A percentile compares a stretch with the other conserved stretches of the same genome.
Evolutionary conservation across 352 stramenopile genomes (phyloP).

Genomic region (Phytophthora rubi): DNA sequence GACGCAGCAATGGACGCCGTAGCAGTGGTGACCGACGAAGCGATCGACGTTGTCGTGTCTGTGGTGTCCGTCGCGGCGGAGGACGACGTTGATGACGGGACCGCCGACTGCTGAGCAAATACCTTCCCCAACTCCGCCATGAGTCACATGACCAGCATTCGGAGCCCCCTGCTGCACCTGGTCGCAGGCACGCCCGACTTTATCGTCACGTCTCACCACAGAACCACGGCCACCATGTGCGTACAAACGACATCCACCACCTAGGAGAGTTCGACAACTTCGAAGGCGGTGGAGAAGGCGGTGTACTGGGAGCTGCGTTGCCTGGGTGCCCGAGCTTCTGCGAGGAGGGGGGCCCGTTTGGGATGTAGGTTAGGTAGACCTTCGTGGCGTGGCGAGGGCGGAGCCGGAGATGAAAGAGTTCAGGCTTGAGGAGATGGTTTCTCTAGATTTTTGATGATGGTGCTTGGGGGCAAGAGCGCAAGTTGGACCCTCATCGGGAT

Average conservation of each 20-base stretch:
- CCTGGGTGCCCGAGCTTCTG: constrained; percentile 41
- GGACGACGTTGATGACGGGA: neutral
- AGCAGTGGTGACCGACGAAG: neutral
- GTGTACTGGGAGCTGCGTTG: constrained; percentile 38
- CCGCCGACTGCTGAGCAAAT: no score
- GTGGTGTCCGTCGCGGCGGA: constrained; percentile 5
- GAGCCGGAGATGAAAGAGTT: neutral
- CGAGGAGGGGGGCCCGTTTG: constrained; percentile 43
- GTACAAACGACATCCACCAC: no score
- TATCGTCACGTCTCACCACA: no score
- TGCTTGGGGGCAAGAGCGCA: neutral
- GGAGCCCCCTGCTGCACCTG: no score
- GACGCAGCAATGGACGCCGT: constrained; percentile 1
- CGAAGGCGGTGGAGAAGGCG: constrained; percentile 40
- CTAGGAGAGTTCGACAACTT: neutral
- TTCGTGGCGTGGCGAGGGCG: constrained; percentile 1
- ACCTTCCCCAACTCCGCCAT: no score
- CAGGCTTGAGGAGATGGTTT: no score
- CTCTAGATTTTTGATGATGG: neutral
- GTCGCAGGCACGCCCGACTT: no score
- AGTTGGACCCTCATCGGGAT: neutral
- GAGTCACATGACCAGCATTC: no score
- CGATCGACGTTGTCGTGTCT: neutral
- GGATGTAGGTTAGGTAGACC: constrained; percentile 32
- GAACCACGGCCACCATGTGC: no score